Conservation (phyloP, 2,329 filamentous ascomycete species). For the Aspergillus versicolor region DNA sequence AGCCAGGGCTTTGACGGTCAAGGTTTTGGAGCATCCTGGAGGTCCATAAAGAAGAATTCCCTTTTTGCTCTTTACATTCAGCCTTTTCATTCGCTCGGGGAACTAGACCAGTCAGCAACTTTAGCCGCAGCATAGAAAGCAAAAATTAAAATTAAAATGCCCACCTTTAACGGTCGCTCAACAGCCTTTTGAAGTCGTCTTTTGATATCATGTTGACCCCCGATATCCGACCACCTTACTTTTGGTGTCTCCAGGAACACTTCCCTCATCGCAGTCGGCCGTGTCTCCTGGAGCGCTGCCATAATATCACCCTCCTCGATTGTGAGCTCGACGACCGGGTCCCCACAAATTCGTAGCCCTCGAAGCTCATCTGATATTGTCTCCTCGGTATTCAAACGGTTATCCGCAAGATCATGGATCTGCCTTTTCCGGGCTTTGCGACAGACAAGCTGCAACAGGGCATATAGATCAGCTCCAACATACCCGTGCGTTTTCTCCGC, state of each 20-base stretch:
- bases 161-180: conserved; percentile 58
- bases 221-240: conserved; percentile 83
- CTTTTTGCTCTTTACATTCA: conserved; percentile 65
- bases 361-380: background rate
- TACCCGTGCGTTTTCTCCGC: conserved; percentile 82
- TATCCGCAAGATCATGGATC: conserved; percentile 14
- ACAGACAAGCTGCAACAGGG: conserved; percentile 59
- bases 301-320: conserved; percentile 38
- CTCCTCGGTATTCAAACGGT: background rate
- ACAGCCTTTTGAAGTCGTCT: conserved; percentile 61
- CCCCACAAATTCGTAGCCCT: conserved; percentile 6
- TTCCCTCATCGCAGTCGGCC: conserved; percentile 83
- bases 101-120: conserved; percentile 34
- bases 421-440: conserved; percentile 39
- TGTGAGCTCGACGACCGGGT: conserved; percentile 24
- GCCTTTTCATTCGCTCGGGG: conserved; percentile 50
- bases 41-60: conserved; percentile 88
- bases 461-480: conserved; percentile 73
- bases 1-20: conserved; percentile 86
- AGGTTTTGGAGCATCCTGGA: conserved; percentile 91
- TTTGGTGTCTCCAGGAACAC: conserved; percentile 85
- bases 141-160: background rate
- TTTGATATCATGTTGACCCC: conserved; percentile 78
- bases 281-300: conserved; percentile 64
- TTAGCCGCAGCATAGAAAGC: background rate